Base-by-base conservation (phyloP, 2,329 filamentous ascomycete genomes). In the Sporothrix schenckii region DNA sequence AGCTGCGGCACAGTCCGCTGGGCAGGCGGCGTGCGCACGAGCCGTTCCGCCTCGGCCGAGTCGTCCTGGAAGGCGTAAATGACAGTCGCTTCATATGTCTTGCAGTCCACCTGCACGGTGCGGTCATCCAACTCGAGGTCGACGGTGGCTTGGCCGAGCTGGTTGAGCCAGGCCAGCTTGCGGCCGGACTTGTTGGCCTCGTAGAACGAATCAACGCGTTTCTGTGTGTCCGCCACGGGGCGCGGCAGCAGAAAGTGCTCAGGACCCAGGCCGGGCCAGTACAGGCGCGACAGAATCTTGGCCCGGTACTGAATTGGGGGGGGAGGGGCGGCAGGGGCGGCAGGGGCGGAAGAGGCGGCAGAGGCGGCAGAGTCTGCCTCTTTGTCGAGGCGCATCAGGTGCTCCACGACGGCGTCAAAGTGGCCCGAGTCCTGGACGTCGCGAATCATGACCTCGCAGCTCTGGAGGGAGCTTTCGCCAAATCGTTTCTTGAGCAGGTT, bases 361-460 rank as follows among this genome's bases (percentile, higher is more conserved):
- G 19, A n/a, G 39, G 58, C 14, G 21, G 5, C 58, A 24, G 14
- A 34, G 16, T 30, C 49, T 6, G 52, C 44, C 52, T 72, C 63
- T 39, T 63, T 50, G 69, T 75, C 66, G 65, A 84, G 76, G 9
- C 79, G 77, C 76, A 84, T 81, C 52, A 82, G 82, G 70, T 84
- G 85, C 54, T 88, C 83, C 61, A 97, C 88, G 14, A 86, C 82
- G 9, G 84, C 81, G 77, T 97, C 92, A 71, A 96, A 87, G 54
- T 88, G 86, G 72, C 86, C 85, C 1, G 93, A 97, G 76, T 97
- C 94, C 74, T 91, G 87, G 49, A 98, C 91, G 78, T 99, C 95
- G 73, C 91, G 92, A 70, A 99, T 87, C 95, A 99, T 99, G 76
- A 99, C 95, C 77, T 99, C 94, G 79, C 94, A 97, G 65, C 92